phyloP scores from a whole-genome alignment of 2,329 filamentous ascomycete genomes.

The Penicillium sp. region DNA sequence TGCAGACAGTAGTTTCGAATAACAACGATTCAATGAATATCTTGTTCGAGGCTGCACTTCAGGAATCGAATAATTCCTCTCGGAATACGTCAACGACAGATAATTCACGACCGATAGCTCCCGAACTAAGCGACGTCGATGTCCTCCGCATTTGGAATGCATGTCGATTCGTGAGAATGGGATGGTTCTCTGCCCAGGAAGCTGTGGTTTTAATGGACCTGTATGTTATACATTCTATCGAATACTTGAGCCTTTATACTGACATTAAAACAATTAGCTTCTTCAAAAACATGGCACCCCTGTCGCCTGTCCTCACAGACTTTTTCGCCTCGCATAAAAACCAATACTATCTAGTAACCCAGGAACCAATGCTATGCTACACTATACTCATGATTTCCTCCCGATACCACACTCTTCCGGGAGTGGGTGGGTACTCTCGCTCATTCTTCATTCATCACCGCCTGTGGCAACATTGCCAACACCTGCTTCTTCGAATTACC shows the following conservation, averaged over 20 bases:
- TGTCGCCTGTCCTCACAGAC: constrained; percentile 51
- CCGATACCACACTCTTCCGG: constrained; percentile 45
- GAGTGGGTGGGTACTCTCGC: constrained; percentile 43
- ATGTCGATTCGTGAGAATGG: constrained; percentile 54
- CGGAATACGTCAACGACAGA: constrained; percentile 17
- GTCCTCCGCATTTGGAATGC: constrained; percentile 49
- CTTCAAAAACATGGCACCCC: constrained; percentile 43
- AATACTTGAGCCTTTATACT: neutral
- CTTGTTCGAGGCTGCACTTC: constrained; percentile 49
- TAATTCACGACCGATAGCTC: constrained; percentile 6
- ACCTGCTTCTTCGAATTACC: constrained; percentile 52
- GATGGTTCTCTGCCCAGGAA: constrained; percentile 55
- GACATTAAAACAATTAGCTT: neutral
- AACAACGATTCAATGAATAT: constrained; percentile 53
- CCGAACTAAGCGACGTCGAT: constrained; percentile 22
- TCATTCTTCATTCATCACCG: constrained; percentile 53
- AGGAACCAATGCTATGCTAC: constrained; percentile 54
- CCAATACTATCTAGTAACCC: constrained; percentile 49
- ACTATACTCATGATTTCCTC: constrained; percentile 53
- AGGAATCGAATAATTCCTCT: constrained; percentile 38
- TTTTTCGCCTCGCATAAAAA: constrained; percentile 50
- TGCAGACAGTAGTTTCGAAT: constrained; percentile 52
- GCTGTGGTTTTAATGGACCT: constrained; percentile 52
- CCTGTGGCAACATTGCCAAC: constrained; percentile 54
- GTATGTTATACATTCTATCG: constrained; percentile 22